Base-by-base conservation (phyloP, 495 filamentous ascomycete genomes). In the Pyronema domesticum region DNA sequence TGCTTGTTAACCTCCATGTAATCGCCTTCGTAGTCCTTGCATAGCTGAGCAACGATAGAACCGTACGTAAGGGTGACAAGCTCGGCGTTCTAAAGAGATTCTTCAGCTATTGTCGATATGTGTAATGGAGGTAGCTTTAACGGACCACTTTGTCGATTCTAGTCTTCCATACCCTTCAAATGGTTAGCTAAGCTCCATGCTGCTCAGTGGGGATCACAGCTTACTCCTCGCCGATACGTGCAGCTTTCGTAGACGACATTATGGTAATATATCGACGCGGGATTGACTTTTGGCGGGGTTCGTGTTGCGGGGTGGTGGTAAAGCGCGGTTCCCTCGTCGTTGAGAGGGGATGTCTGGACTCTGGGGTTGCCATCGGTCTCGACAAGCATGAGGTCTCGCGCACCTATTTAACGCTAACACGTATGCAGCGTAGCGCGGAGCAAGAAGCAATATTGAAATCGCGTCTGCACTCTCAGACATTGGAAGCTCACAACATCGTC, bases 41-140 rank as follows among this genome's bases (percentile, higher is more conserved):
- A 95, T 51, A 98, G 75, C 68, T 96, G 91, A 39, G 86, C 83
- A 53, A 98, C 91, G 60, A 98, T 94, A 11, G 93, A 95, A 57
- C 91, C 91, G 66, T 98, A 98, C 40, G 91, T 98, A 63, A 98
- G 76, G 55, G 89, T 94, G 17, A 98, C 91, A 58, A 98, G 76
- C 69, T 98, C 91, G 47, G 91, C 86, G 70, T 94, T 81, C 77
- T 80, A 48, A 45, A 18, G 36, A 43, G 23, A 33, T 18, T 19
- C 37, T 40, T 36, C 18, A 17, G 30, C 1, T 9, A 53, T 3
- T 8, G 17, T 37, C 30, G 7, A 11, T 14, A 13, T 37, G 42
- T 34, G 55, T 19, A 36, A 33, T 36, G 6, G 15, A 18, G 36
- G 30, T 48, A n/a, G 43, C 18, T 54, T 19, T 34, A 56, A 63